phyloP scores from a whole-genome alignment of 768 basidiomycete genomes.

The Mycena indigotica region DNA sequence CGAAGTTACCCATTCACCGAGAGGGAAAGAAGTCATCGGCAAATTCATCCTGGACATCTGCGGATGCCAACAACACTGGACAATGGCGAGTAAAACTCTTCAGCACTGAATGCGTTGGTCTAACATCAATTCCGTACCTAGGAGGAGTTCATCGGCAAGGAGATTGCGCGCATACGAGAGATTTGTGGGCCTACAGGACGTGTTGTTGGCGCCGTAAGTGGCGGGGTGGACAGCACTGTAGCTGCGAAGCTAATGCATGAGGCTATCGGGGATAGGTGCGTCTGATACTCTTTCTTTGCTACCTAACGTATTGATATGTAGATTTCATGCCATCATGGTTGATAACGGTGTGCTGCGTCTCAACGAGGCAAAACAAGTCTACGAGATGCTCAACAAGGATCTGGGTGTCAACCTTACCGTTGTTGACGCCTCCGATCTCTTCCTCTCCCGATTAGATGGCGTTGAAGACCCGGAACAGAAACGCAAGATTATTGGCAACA shows the following conservation, averaged over 20 bases:
- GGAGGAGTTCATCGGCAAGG: conserved; percentile 98
- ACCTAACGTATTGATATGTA: conserved; percentile 31
- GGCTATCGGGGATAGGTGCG: conserved; percentile 93
- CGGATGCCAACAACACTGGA: conserved; percentile 82
- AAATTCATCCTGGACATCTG: conserved; percentile 87
- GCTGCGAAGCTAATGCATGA: conserved; percentile 99
- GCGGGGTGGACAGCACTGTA: conserved; percentile 97
- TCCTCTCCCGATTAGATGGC: conserved; percentile 85
- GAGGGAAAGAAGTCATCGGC: conserved; percentile 86
- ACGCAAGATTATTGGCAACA: conserved; percentile 98
- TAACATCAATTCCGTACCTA: conserved; percentile 38
- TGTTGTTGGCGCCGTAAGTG: conserved; percentile 96
- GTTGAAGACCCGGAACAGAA: conserved; percentile 97
- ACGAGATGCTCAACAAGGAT: conserved; percentile 90
- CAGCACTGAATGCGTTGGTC: conserved; percentile 10
- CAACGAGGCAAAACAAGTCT: conserved; percentile 88
- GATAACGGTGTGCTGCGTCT: conserved; percentile 96
- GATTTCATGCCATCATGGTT: conserved; percentile 99
- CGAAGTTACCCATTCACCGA: conserved; percentile 93
- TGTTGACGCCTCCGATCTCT: conserved; percentile 92
- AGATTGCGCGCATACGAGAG: conserved; percentile 89
- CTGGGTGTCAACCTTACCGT: conserved; percentile 96
- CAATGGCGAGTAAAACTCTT: conserved; percentile 65
- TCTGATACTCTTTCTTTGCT: background rate
- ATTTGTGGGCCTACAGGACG: conserved; percentile 94